Conservation (phyloP, 192 early-diverging fungal genomes). For the Podila verticillata region DNA sequence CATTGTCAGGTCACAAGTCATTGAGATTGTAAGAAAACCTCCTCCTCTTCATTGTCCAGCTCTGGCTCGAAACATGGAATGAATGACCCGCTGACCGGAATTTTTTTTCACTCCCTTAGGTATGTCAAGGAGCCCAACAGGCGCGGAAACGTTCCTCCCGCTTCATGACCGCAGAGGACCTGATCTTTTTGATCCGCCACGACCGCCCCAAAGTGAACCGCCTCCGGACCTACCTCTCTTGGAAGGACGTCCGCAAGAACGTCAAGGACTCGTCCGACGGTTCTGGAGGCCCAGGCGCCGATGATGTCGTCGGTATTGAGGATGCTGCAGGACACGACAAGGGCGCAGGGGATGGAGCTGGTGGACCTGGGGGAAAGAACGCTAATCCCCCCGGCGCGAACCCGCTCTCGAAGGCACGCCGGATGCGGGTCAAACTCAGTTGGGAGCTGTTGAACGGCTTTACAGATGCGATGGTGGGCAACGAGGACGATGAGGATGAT, state of each 20-base stretch:
- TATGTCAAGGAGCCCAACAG: constrained; percentile 88
- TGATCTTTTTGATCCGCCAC: constrained; percentile 97
- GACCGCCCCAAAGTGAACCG: constrained; percentile 94
- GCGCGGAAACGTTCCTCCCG: constrained; percentile 83
- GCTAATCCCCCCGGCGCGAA: constrained; percentile 20
- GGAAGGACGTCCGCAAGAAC: constrained; percentile 96
- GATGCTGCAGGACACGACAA: constrained; percentile 68
- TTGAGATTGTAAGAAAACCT: constrained; percentile 80
- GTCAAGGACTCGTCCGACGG: constrained; percentile 76
- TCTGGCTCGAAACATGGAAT: not conserved
- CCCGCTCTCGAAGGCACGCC: constrained; percentile 57
- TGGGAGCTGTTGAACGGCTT: constrained; percentile 94
- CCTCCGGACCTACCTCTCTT: constrained; percentile 88
- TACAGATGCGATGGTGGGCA: constrained; percentile 77
- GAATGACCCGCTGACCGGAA: no score
- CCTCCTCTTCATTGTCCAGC: not conserved
- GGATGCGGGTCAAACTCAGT: constrained; percentile 80
- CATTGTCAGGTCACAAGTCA: constrained; percentile 93
- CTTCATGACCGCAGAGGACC: constrained; percentile 86
- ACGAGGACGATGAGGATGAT: constrained; percentile 84
- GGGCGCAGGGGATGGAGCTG: constrained; percentile 24
- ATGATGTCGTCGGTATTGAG: constrained; percentile 62
- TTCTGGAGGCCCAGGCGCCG: constrained; percentile 61
- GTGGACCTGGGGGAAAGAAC: constrained; percentile 36
- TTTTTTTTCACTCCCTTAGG: constrained; percentile 50